Evolutionary conservation across 805 yeast species (phyloP).

Genomic region (Gaillardinia entomophila): DNA sequence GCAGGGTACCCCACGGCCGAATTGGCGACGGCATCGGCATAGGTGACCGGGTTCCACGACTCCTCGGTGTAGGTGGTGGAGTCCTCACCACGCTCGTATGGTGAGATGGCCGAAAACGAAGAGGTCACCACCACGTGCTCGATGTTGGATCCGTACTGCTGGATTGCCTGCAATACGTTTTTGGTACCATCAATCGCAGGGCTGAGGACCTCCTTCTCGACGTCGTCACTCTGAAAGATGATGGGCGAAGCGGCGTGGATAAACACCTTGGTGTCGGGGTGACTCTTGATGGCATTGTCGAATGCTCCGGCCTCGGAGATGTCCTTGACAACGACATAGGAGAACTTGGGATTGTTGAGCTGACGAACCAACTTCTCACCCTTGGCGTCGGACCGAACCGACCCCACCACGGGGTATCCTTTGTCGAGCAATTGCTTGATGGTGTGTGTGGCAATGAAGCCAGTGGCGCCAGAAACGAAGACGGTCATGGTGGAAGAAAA

Average conservation of each 20-base stretch:
- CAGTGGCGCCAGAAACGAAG: slow-evolving; percentile 11
- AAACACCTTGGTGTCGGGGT: slow-evolving; percentile 10
- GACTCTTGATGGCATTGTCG: slow-evolving; percentile 9
- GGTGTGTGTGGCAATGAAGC: slow-evolving; percentile 8
- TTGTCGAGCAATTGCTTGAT: slow-evolving; percentile 6
- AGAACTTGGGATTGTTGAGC: slow-evolving; percentile 4
- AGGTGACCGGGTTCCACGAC: not conserved
- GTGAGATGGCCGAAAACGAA: slow-evolving; percentile 3
- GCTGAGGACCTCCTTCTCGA: slow-evolving; percentile 7
- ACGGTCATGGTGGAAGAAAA: too few species aligned
- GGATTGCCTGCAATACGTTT: slow-evolving; percentile 1
- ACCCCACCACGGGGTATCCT: slow-evolving; percentile 9
- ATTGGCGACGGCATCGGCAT: slow-evolving; percentile 1
- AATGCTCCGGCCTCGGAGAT: slow-evolving; percentile 10
- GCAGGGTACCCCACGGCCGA: slow-evolving; percentile 12
- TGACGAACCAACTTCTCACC: slow-evolving; percentile 6
- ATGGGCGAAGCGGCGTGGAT: slow-evolving; percentile 14
- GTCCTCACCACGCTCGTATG: too few species aligned
- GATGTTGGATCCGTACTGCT: not conserved
- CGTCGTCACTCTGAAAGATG: slow-evolving; percentile 6
- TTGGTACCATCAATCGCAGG: slow-evolving; percentile 7
- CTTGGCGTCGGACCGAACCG: slow-evolving; percentile 8
- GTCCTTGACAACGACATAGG: slow-evolving; percentile 9
- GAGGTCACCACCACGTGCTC: slow-evolving; percentile 2
- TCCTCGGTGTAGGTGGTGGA: too few species aligned